A percentile compares a stretch with the other conserved stretches of the same genome.
These are phyloP conservation scores for Cladophialophora immunda DNA, from an alignment of 2,329 filamentous ascomycete genomes.

Conservation along the genomic window DNA sequence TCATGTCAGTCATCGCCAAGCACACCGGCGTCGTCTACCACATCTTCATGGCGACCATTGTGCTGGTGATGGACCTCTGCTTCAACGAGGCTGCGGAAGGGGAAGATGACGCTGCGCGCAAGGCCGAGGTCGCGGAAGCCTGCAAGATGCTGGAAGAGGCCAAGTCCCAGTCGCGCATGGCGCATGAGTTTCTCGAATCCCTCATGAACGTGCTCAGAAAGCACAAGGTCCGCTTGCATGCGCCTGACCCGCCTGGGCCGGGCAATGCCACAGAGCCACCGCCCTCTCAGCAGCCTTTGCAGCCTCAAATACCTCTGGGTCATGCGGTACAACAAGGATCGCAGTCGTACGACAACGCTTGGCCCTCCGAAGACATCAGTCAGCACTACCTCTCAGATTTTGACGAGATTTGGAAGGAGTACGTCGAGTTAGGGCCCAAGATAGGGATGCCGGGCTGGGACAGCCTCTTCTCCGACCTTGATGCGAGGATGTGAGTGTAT, in stretches of 20 bases:
- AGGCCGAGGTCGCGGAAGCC: constrained; percentile 49
- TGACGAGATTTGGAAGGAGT: constrained; percentile 38
- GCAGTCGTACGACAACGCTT: neutral
- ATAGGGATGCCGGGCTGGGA: constrained; percentile 38
- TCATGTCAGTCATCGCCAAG: constrained; percentile 36
- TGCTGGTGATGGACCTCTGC: constrained; percentile 51
- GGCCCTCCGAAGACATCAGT: constrained; percentile 14
- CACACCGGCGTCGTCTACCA: constrained; percentile 48
- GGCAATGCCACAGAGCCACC: neutral
- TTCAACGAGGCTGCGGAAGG: constrained; percentile 46
- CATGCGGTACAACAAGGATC: neutral
- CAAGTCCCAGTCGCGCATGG: constrained; percentile 45
- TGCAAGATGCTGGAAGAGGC: constrained; percentile 51
- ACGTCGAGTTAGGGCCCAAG: constrained; percentile 33
- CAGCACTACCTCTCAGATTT: constrained; percentile 35
- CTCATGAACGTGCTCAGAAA: constrained; percentile 49
- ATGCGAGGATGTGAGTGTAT: constrained; percentile 21
- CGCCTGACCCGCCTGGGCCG: neutral
- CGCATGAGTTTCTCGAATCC: constrained; percentile 47
- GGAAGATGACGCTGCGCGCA: constrained; percentile 45
- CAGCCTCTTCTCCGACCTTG: constrained; percentile 38
- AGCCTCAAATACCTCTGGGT: neutral
- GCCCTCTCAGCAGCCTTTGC: neutral
- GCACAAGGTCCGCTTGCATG: constrained; percentile 40
- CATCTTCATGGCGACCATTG: constrained; percentile 51